A percentile compares a stretch with the other conserved stretches of the same genome.
Conservation (phyloP, 768 basidiomycete genomes). For the Auricularia sp. region DNA sequence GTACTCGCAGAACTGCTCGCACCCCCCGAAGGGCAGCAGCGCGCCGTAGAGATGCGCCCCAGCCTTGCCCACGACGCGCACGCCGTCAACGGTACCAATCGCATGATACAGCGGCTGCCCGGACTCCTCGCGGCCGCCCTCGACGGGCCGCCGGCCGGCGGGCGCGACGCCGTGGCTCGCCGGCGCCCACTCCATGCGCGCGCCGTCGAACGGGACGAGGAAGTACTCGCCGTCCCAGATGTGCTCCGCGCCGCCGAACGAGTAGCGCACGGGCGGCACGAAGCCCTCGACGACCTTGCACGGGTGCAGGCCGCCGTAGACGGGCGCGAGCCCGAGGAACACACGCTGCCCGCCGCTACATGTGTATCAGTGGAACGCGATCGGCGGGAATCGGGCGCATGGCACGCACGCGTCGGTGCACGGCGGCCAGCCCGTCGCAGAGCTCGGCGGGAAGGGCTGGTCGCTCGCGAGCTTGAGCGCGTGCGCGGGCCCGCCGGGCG, state of each 20-base stretch:
- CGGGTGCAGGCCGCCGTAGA: not conserved
- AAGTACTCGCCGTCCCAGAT: constrained; percentile 60
- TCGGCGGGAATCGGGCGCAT: not conserved
- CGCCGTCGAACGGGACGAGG: constrained; percentile 55
- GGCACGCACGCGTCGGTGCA: not conserved
- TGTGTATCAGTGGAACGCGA: not conserved
- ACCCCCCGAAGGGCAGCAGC: constrained; percentile 27
- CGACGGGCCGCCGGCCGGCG: constrained; percentile 44
- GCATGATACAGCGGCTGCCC: constrained; percentile 64
- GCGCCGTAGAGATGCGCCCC: constrained; percentile 51
- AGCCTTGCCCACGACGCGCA: constrained; percentile 61
- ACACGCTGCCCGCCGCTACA: not conserved
- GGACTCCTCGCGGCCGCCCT: constrained; percentile 66
- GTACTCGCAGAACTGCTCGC: constrained; percentile 28
- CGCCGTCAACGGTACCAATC: constrained; percentile 37
- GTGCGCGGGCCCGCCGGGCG: not conserved
- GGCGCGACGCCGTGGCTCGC: constrained; percentile 54
- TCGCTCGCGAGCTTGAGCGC: not conserved
- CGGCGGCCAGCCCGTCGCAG: not conserved
- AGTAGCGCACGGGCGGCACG: not conserved
- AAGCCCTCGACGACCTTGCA: not conserved
- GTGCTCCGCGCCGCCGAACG: constrained; percentile 53
- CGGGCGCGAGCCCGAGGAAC: not conserved
- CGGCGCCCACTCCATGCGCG: constrained; percentile 66
- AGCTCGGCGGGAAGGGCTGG: not conserved